phyloP scores from a whole-genome alignment of 1,284 basidiomycete genomes.

The Fomitopsis pinicola region DNA sequence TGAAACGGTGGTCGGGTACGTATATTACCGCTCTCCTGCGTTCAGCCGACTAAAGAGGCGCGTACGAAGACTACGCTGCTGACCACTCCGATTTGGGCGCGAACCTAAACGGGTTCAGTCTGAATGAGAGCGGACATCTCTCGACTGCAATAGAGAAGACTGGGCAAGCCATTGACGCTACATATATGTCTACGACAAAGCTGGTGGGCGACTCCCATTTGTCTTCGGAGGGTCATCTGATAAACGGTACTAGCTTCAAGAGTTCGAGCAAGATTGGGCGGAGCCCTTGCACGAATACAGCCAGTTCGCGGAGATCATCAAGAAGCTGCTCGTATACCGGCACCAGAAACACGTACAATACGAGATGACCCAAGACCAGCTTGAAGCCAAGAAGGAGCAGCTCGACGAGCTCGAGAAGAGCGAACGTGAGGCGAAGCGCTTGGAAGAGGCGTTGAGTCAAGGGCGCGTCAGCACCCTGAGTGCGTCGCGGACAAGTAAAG shows the following conservation, averaged over 20 bases:
- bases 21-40: conserved; percentile 5
- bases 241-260: conserved; percentile 63
- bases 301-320: conserved; percentile 94
- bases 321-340: conserved; percentile 88
- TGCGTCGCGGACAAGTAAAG: conserved; percentile 12
- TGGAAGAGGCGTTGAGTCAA: conserved; percentile 81
- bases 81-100: conserved; percentile 96
- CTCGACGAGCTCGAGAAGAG: conserved; percentile 91
- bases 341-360: conserved; percentile 99
- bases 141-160: conserved; percentile 85
- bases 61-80: conserved; percentile 66
- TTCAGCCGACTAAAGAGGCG: neutral
- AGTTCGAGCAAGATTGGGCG: conserved; percentile 89
- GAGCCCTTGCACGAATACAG: conserved; percentile 96
- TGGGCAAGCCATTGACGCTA: conserved; percentile 93
- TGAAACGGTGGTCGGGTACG: conserved; percentile 92
- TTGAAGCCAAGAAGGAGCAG: conserved; percentile 84
- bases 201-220: conserved; percentile 50
- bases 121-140: conserved; percentile 75
- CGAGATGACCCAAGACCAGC: conserved; percentile 91
- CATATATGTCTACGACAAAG: conserved; percentile 88
- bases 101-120: conserved; percentile 91
- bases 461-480: conserved; percentile 37
- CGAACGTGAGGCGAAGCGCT: conserved; percentile 84
- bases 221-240: neutral